Base-by-base conservation (phyloP, 768 basidiomycete species). In the Boletus vermiculosoides region DNA sequence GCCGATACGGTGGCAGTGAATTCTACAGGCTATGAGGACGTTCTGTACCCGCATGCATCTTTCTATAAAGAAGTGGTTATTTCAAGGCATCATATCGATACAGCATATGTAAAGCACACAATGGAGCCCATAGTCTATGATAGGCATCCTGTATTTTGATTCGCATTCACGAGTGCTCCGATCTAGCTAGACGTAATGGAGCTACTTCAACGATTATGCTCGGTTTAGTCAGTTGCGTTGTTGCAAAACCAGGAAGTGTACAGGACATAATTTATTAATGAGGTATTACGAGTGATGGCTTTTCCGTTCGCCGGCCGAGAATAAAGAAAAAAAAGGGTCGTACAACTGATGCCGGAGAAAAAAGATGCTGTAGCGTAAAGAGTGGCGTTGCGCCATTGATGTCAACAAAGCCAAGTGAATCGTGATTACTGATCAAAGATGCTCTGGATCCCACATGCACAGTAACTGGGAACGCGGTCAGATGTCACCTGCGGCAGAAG, bases 401-500 rank as follows among this genome's bases (percentile, higher is more conserved):
- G 46, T 44, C 51, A 48, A 48, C 33, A 45, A 40, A 16, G 54
- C 46, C 55, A 52, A 47, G 15, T 7, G 16, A 51, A 45, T n/a
- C 37, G 54, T 59, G 51, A 55, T 51, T 34, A 56, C 25, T 53
- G 54, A 66, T 63, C 45, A 59, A 42, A 55, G 53, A 50, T 48
- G 46, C 45, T 39, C 45, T 37, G 45, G 11, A 50, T 58, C 30
- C 51, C 57, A 56, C 48, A 53, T 44, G 48, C 52, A 56, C 60
- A 52, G 53, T 51, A 30, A 12, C 34, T 47, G 34, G 45, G 25
- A 58, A 42, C 45, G 42, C 15, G 36, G 48, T 66, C 57, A 71
- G 39, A 71, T 72, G 45, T 58, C 70, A 37, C 72, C 71, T 28
- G 73, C 68, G 40, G 66, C 72, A 31, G 71, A 74, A 23, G 70